These are phyloP conservation scores for Pythium rhizo-oryzae DNA, from an alignment of 352 stramenopile species.

Conservation along the genomic window DNA sequence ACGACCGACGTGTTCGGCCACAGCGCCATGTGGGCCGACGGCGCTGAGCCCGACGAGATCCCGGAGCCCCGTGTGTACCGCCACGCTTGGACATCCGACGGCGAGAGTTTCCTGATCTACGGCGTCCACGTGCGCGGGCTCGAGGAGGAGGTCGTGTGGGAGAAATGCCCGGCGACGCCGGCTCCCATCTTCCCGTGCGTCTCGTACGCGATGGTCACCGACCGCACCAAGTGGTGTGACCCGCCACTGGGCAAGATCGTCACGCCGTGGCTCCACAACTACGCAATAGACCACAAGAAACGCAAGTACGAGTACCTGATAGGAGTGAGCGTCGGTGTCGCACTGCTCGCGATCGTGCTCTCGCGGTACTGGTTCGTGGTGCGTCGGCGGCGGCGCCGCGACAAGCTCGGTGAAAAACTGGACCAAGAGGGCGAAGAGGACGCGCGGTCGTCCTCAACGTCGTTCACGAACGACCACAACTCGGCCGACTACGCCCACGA, in stretches of 20 bases:
- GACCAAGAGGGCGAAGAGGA: constrained; percentile 16
- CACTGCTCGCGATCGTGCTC: constrained; percentile 3
- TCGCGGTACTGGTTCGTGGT: constrained; percentile 8
- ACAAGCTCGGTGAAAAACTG: constrained; percentile 2
- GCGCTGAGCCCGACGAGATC: constrained; percentile 27
- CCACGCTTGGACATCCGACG: constrained; percentile 27
- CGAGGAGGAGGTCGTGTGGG: constrained; percentile 31
- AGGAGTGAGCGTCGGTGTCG: constrained; percentile 11
- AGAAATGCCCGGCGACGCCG: constrained; percentile 37
- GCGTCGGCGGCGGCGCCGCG: neutral
- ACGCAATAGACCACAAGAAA: constrained; percentile 46
- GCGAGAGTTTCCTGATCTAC: constrained; percentile 24
- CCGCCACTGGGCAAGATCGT: constrained; percentile 44
- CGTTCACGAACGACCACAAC: constrained; percentile 1
- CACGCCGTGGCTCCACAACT: constrained; percentile 63
- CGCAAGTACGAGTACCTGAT: constrained; percentile 16
- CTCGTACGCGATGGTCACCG: constrained; percentile 38
- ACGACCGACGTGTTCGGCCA: constrained; percentile 36
- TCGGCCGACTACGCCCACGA: constrained; percentile 14
- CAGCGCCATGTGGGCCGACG: constrained; percentile 31
- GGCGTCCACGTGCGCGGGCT: constrained; percentile 34
- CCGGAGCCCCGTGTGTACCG: constrained; percentile 28
- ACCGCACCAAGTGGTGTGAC: constrained; percentile 45
- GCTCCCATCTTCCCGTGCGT: constrained; percentile 36
- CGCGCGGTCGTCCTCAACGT: constrained; percentile 4